Evolutionary conservation across 1,284 basidiomycete species (phyloP), one percentile per base, ranked within the genome.

Genomic region (Xerocomus minutiporus): DNA sequence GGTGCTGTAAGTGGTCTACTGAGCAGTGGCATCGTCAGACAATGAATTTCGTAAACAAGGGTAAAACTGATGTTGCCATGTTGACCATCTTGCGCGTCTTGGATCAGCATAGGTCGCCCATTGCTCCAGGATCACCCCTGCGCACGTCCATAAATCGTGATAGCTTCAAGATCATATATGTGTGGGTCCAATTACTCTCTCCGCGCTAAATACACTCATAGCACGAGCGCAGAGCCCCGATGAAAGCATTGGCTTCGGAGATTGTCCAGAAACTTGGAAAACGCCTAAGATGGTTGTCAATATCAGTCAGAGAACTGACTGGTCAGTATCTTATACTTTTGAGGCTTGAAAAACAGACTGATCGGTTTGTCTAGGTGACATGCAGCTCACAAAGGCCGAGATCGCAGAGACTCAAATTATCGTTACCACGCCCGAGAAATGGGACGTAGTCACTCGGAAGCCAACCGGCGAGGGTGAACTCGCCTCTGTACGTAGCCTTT

Each of bases 11-110:
- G 88, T 77, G 15, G 6, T 50, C 20, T 36, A 25, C 36, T 46
- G 40, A 40, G 39, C 32, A 17, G 46, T 28, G 41, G 17, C 32
- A 35, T 43, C 42, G 52, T 50, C 51, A 50, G 26, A 39, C 25
- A 26, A 57, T 62, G 36, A 55, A 56, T 36, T n/a, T 32, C 23
- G 11, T 23, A 28, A 42, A 51, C 44, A 60, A 95, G 89, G 97
- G 97, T 73, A 99, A 99, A 91, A 99, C 97, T 0, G 97, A 99
- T 69, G 91, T 99, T 0, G 97, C 97, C 0, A 93, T 99, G 86
- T 78, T 99, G 64, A 81, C 92, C 1, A 90, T 99, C 54, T 79
- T 99, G 48, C 88, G 94, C 23, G 91, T 95, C 20, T 76, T 99
- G 48, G 77, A 85, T 51, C 91, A 91, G 62, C 82, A 92, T 68